Percentiles rank a stretch among this genome's conserved stretches.
Evolutionary conservation across 345 rosid species (phyloP).

Genomic region (Eutrema yunnanense): DNA sequence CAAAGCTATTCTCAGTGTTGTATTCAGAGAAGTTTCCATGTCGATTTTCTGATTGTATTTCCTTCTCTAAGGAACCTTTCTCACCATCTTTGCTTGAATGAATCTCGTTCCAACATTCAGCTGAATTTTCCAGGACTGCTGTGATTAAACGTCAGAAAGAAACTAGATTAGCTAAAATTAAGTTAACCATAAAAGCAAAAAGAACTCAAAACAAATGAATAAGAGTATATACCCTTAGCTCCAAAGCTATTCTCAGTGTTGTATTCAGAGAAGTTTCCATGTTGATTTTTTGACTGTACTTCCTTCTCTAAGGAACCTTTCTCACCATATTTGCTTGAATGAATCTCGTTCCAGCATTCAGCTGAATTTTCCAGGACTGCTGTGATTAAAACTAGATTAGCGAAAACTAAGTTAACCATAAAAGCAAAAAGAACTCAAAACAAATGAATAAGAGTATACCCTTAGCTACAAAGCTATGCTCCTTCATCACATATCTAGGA

Average conservation of each 20-base stretch:
- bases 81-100: neutral
- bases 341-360: neutral
- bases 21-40: constrained; percentile 4
- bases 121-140: neutral
- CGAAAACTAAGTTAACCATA: neutral
- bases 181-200: neutral
- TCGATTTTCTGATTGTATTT: neutral
- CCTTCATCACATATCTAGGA: neutral
- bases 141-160: neutral
- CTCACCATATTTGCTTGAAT: neutral
- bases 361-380: neutral
- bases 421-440: neutral
- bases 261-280: constrained; percentile 4
- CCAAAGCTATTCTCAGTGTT: neutral
- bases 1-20: neutral
- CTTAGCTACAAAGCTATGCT: neutral
- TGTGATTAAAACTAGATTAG: neutral
- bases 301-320: neutral
- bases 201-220: neutral
- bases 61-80: neutral
- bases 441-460: neutral
- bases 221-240: constrained; percentile 2
- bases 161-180: neutral
- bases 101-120: neutral
- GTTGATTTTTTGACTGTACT: neutral